Percentiles rank a stretch among this genome's conserved stretches.
These are phyloP conservation scores for Cucurbita pepo DNA, from an alignment of 306 rosid genomes.

Conservation along the genomic window DNA sequence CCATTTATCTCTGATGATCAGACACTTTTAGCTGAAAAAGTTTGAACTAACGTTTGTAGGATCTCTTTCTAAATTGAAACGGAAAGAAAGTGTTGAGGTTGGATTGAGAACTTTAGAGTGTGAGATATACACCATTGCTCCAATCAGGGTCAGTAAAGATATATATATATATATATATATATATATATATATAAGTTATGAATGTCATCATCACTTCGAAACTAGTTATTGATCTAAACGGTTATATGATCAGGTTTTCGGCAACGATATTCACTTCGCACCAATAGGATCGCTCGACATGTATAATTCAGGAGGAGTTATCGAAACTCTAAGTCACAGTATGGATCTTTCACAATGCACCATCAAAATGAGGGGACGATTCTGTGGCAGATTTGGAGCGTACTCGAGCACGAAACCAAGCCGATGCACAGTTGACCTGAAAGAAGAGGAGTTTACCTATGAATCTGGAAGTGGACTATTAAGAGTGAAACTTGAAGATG, in stretches of 20 bases:
- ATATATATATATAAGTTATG: background rate
- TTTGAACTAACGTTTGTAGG: conserved; percentile 20
- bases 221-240: background rate
- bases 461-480: conserved; percentile 29
- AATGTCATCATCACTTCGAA: conserved; percentile 14
- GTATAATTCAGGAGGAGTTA: conserved; percentile 80
- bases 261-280: conserved; percentile 22
- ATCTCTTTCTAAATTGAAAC: conserved; percentile 29
- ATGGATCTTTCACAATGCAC: conserved; percentile 7
- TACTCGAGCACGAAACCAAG: conserved; percentile 43
- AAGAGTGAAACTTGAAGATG: conserved; percentile 27
- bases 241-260: conserved; percentile 23
- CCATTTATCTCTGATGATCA: background rate
- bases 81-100: conserved; percentile 29
- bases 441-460: conserved; percentile 37
- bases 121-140: conserved; percentile 52
- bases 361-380: conserved; percentile 29
- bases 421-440: conserved; percentile 30
- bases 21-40: background rate
- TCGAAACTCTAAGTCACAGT: conserved; percentile 26
- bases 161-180: background rate
- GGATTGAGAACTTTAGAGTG: conserved; percentile 33
- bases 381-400: conserved; percentile 50
- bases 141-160: conserved; percentile 15
- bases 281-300: conserved; percentile 57